Evolutionary conservation across 306 rosid genomes (phyloP), one percentile per base, ranked within the genome.

Genomic region (Mimosa bimucronata): DNA sequence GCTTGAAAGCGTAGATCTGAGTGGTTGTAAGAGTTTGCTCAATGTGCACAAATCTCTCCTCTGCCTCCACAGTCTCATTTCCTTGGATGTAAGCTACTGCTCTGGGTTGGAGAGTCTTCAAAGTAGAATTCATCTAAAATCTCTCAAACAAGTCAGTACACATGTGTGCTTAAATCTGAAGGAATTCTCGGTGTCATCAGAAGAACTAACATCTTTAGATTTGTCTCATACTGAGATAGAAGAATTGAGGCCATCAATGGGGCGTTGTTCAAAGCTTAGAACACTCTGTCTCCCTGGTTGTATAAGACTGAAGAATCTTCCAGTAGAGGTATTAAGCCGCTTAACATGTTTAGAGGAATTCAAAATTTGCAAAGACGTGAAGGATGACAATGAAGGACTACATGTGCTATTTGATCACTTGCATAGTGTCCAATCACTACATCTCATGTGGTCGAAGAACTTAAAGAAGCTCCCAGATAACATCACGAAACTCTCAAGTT

Each of bases 121-220:
- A 44, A 30, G 78, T 25, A 28, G 21, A 40, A n/a, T 4, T 46
- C 60, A 52, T 52, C 60, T 52, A 52, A 34, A 13, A 21, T 55
- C 66, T 69, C 82, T 79, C 0, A 3, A 0, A 2, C 0, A 2
- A 3, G 10, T 79, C 3, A 0, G 0, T 0, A 15, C 18, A 18
- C 0, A 0, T 11, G 0, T 8, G 45, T 11, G 16, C 48, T 0
- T 0, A 0, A 10, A 55, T 18, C 0, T 79, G 0, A 28, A 19
- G 31, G 14, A 70, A 69, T 26, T 70, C 61, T 58, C 62, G 0
- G 1, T 55, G 34, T 57, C n/a, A 0, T 23, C 65, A 6, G 71
- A 45, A 11, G 44, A 14, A 29, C 64, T 71, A 14, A 7, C 4
- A 3, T 44, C 0, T 7, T 15, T 79, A 3, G 0, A 0, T 19